A percentile compares a stretch with the other conserved stretches of the same genome.
These are phyloP conservation scores for Neopestalotiopsis sp. DNA, from an alignment of 2,329 filamentous ascomycete genomes.

Conservation along the genomic window DNA sequence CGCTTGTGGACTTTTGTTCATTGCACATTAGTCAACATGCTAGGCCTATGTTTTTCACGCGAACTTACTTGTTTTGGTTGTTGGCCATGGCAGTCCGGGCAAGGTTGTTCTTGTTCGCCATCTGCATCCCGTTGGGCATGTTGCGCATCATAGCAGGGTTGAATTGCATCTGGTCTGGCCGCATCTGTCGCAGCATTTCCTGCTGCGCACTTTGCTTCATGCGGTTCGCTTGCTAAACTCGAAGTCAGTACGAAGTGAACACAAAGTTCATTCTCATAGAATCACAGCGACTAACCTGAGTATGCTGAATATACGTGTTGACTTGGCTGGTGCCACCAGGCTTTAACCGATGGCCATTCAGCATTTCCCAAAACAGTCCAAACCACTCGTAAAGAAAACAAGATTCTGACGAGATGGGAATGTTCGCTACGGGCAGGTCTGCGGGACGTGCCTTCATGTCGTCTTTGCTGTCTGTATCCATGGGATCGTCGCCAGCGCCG, in stretches of 20 bases:
- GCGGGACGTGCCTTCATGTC: conserved; percentile 78
- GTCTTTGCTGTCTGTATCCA: conserved; percentile 85
- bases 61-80: conserved; percentile 71
- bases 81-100: conserved; percentile 81
- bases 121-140: conserved; percentile 65
- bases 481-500: conserved; percentile 73
- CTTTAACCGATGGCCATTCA: conserved; percentile 78
- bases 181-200: conserved; percentile 76
- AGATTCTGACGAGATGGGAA: conserved; percentile 69
- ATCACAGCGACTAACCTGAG: conserved; percentile 66
- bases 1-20: conserved; percentile 60
- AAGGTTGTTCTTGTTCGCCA: conserved; percentile 66
- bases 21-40: background rate
- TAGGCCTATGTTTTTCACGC: background rate
- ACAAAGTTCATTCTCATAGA: background rate
- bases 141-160: conserved; percentile 68
- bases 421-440: conserved; percentile 77
- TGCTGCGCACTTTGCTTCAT: conserved; percentile 78
- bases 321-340: conserved; percentile 64
- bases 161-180: conserved; percentile 60
- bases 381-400: conserved; percentile 98
- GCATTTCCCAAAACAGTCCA: conserved; percentile 96
- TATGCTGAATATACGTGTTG: conserved; percentile 79
- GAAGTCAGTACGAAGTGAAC: background rate
- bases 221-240: conserved; percentile 66